A percentile compares a stretch with the other conserved stretches of the same genome.
These are phyloP conservation scores for Neopestalotiopsis clavispora DNA, from an alignment of 2,329 filamentous ascomycete genomes.

Conservation along the genomic window DNA sequence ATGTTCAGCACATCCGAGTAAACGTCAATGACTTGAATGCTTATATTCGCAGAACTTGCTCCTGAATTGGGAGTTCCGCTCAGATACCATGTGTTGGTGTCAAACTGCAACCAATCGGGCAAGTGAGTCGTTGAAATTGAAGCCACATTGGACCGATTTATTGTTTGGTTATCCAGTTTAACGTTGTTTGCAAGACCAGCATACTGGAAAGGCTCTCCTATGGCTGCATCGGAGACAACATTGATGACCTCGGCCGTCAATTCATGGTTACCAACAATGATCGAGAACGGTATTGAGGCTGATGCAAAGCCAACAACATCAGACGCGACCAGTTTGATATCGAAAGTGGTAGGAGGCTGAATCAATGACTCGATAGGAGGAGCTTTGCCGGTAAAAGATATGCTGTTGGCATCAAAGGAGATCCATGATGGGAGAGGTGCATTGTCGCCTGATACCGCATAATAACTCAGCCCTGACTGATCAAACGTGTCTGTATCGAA, in stretches of 20 bases:
- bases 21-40: conserved; percentile 62
- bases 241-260: conserved; percentile 65
- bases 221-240: conserved; percentile 62
- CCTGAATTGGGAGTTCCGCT: conserved; percentile 67
- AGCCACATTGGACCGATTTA: conserved; percentile 54
- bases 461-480: conserved; percentile 68
- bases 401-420: conserved; percentile 65
- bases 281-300: conserved; percentile 67
- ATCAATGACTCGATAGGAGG: conserved; percentile 67
- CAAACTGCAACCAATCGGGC: conserved; percentile 73
- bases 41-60: conserved; percentile 65
- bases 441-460: conserved; percentile 76
- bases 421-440: conserved; percentile 89
- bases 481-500: conserved; percentile 68
- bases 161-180: conserved; percentile 60
- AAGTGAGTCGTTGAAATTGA: conserved; percentile 54
- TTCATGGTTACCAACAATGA: conserved; percentile 74
- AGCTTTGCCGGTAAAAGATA: conserved; percentile 74
- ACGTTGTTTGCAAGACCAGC: conserved; percentile 55
- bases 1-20: conserved; percentile 63
- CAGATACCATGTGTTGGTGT: conserved; percentile 65
- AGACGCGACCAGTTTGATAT: conserved; percentile 76
- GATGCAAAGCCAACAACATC: conserved; percentile 80
- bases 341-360: conserved; percentile 73
- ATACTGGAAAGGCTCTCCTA: conserved; percentile 57